Evolutionary conservation across 23 red algal species (phyloP), one percentile per base, ranked within the genome.

Genomic region (Gracilaria domingensis): DNA sequence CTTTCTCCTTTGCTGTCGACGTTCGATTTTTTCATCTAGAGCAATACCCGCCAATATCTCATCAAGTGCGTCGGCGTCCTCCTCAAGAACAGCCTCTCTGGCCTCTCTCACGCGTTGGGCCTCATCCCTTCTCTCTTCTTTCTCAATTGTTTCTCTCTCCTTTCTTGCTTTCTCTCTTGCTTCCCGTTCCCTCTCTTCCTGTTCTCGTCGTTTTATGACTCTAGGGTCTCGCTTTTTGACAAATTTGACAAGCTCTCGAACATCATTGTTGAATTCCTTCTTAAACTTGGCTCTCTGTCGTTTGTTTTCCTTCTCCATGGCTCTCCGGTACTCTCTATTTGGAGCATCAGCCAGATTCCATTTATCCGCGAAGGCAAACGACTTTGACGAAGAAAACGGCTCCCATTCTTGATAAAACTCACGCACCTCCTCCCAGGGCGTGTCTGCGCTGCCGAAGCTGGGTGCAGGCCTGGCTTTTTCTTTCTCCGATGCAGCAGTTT

Each of bases 301-400:
- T 25, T 75, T 77, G 66, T 99, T 99, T 45, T 99, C 97, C 58
- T 92, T 93, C 80, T 99, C 97, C 94, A 99, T 99, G 4, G 89
- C 91, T 51, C 97, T 79, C 7, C 97, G 86, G 53, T 83, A 84
- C 49, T 95, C 97, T 50, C 97, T 77, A 58, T 95, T 85, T 12
- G 96, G 96, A 0, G 94, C 97, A 3, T 96, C 94, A 14, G 66
- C 89, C 25, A 91, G 70, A 56, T 99, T 99, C 91, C 91, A 99
- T 40, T 88, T 92, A 59, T 99, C 97, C 26, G 88, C 93, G 76
- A 86, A 96, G 18, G 85, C 94, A 90, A 99, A 99, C 80, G 94
- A 55, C 64, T 95, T 93, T 8, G 33, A 62, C 56, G 93, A 94
- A 13, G 81, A 81, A 70, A 99, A 99, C 8, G 78, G 55, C 34